Conservation (phyloP, 106 monocot genomes). For the Dactylorhiza incarnata region DNA sequence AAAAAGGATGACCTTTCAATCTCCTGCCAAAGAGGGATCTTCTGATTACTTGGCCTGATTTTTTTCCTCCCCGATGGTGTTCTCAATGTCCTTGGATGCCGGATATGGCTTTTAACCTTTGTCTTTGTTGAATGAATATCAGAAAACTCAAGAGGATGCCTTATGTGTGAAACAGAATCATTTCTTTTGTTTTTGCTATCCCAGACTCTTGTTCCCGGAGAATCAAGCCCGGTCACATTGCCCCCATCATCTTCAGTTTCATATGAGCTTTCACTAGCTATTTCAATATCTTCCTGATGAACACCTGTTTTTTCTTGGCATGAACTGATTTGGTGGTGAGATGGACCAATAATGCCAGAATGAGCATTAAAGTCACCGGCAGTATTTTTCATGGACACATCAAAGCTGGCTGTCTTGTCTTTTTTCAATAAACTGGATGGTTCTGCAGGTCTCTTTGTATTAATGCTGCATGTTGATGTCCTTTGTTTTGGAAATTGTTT, state of each 20-base stretch:
- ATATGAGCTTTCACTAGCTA: slow-evolving; percentile 65
- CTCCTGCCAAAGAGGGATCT: slow-evolving; percentile 52
- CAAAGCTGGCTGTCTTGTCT: slow-evolving; percentile 9
- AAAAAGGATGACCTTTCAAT: slow-evolving; percentile 62
- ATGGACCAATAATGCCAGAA: slow-evolving; percentile 20
- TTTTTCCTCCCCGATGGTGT: slow-evolving; percentile 56
- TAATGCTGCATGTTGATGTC: slow-evolving; percentile 3
- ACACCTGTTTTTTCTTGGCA: slow-evolving; percentile 20
- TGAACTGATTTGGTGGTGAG: slow-evolving; percentile 7
- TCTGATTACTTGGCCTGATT: slow-evolving; percentile 37
- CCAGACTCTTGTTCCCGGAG: slow-evolving; percentile 95
- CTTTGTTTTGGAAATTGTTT: slow-evolving; percentile 18
- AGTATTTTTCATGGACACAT: slow-evolving; percentile 8
- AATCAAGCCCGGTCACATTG: slow-evolving; percentile 74
- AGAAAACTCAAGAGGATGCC: slow-evolving; percentile 85
- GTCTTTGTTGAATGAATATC: slow-evolving; percentile 40
- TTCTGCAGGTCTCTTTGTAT: neutral
- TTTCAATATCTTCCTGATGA: slow-evolving; percentile 37
- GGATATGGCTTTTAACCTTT: slow-evolving; percentile 30
- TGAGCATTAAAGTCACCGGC: slow-evolving; percentile 8
- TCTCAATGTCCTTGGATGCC: slow-evolving; percentile 41
- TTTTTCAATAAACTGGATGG: slow-evolving; percentile 11
- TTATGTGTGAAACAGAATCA: slow-evolving; percentile 44
- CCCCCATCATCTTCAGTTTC: slow-evolving; percentile 68
- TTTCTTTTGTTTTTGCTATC: slow-evolving; percentile 83